Percentiles rank a stretch among this genome's conserved stretches.
phyloP scores from a whole-genome alignment of 495 filamentous ascomycete species.

The Penicillium samsonianum region DNA sequence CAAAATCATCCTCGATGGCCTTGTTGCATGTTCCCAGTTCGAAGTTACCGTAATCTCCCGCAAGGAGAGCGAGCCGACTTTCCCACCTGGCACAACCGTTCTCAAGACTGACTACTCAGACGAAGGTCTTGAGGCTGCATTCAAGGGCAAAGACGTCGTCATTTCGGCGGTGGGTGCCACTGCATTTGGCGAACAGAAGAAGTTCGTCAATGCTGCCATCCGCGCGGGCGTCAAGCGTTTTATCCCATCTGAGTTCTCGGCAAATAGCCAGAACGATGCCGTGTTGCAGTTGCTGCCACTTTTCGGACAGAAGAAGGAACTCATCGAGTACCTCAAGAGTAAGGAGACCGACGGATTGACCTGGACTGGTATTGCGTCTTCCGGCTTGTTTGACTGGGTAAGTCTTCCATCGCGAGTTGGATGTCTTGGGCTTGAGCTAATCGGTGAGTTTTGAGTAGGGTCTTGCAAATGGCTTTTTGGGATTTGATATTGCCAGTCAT shows the following conservation, averaged over 20 bases:
- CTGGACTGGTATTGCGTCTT: constrained; percentile 53
- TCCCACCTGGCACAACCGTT: constrained; percentile 40
- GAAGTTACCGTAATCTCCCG: constrained; percentile 55
- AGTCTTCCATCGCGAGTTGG: neutral
- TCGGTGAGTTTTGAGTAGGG: constrained; percentile 24
- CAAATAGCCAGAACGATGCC: constrained; percentile 33
- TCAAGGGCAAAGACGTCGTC: constrained; percentile 52
- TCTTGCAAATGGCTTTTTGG: constrained; percentile 45
- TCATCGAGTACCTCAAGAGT: constrained; percentile 47
- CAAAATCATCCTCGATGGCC: constrained; percentile 36
- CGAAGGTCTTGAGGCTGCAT: constrained; percentile 42
- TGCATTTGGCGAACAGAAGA: constrained; percentile 43
- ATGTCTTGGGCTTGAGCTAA: neutral
- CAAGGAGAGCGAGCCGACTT: constrained; percentile 37
- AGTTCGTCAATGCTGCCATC: constrained; percentile 59
- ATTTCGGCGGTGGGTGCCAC: constrained; percentile 40
- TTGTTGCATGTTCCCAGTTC: constrained; percentile 49
- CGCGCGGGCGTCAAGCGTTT: constrained; percentile 61
- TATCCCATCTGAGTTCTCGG: constrained; percentile 37
- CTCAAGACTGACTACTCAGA: constrained; percentile 65
- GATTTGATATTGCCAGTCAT: constrained; percentile 41
- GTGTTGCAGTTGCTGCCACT: constrained; percentile 43
- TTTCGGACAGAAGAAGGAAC: constrained; percentile 45
- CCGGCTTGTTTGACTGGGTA: constrained; percentile 56
- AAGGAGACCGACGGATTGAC: constrained; percentile 42